Percentiles rank a stretch among this genome's conserved stretches.
Evolutionary conservation across 2,329 filamentous ascomycete genomes (phyloP).

Genomic region (Zarea fungicola): DNA sequence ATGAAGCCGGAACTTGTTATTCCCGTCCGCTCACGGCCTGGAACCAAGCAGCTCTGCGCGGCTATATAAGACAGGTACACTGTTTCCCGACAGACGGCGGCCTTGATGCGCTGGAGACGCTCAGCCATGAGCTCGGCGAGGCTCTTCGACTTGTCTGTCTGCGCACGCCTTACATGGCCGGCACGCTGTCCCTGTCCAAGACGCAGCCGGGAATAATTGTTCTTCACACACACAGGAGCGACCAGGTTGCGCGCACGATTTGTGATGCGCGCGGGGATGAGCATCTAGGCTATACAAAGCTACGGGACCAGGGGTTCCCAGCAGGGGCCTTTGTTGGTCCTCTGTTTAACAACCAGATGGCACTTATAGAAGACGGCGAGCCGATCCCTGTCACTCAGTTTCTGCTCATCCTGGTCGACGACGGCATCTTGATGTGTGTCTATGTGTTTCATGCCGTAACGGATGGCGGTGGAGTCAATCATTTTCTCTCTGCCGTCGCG

Average conservation of each 20-base stretch:
- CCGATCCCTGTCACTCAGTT: slow-evolving; percentile 33
- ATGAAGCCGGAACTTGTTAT: background rate
- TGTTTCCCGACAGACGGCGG: slow-evolving; percentile 14
- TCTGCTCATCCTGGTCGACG: slow-evolving; percentile 32
- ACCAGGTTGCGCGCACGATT: background rate
- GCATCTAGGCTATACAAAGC: slow-evolving; percentile 20
- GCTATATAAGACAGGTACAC: slow-evolving; percentile 17
- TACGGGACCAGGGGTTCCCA: slow-evolving; percentile 24
- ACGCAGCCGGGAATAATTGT: background rate
- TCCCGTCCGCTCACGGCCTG: slow-evolving; percentile 12
- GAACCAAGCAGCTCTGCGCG: slow-evolving; percentile 17
- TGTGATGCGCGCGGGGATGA: background rate
- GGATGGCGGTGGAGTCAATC: slow-evolving; percentile 35
- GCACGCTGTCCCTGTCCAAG: slow-evolving; percentile 1
- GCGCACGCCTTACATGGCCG: slow-evolving; percentile 8
- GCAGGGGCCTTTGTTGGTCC: slow-evolving; percentile 25
- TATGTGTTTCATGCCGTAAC: slow-evolving; percentile 38
- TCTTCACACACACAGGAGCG: background rate
- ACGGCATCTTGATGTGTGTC: slow-evolving; percentile 35
- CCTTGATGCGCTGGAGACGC: slow-evolving; percentile 3
- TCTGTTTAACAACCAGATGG: slow-evolving; percentile 16
- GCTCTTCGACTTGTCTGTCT: slow-evolving; percentile 6
- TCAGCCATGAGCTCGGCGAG: slow-evolving; percentile 4
- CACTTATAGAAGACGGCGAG: slow-evolving; percentile 15
- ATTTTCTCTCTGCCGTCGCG: slow-evolving; percentile 35